A percentile compares a stretch with the other conserved stretches of the same genome.
phyloP scores from a whole-genome alignment of 2,329 filamentous ascomycete genomes.

The Colletotrichum destructivum region DNA sequence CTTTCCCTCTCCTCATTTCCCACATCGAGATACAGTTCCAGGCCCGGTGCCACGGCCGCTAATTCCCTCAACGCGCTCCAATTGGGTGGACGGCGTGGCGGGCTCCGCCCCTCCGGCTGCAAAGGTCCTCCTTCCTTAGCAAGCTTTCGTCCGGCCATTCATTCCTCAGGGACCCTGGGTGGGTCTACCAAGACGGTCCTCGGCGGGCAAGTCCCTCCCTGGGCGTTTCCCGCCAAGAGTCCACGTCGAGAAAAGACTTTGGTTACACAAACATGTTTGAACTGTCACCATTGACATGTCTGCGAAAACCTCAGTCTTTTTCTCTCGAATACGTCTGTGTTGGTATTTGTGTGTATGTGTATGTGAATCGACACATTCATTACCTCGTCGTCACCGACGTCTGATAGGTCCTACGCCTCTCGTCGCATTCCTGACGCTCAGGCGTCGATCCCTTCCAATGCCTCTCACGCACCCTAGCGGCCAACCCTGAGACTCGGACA shows the following conservation, averaged over 20 bases:
- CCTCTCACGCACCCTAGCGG: constrained; percentile 2
- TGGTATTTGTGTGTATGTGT: too few relatives aligned
- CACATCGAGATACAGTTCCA: neutral
- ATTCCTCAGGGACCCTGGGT: too few relatives aligned
- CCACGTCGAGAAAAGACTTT: neutral
- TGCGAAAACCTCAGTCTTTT: too few relatives aligned
- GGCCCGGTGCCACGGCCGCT: neutral
- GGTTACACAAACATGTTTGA: neutral
- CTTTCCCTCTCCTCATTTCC: too few relatives aligned
- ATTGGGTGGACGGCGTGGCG: neutral
- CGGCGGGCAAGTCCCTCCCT: too few relatives aligned
- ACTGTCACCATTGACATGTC: too few relatives aligned
- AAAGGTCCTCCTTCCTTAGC: neutral
- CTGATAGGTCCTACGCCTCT: constrained; percentile 3
- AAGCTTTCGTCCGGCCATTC: neutral
- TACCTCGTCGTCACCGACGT: neutral
- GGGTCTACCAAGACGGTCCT: neutral
- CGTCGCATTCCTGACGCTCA: constrained; percentile 5
- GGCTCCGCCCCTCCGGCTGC: neutral
- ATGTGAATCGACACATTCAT: too few relatives aligned
- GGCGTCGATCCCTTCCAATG: constrained; percentile 8
- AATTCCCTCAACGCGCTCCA: neutral
- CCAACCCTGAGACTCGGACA: neutral
- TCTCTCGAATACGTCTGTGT: too few relatives aligned
- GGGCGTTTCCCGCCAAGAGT: neutral